Evolutionary conservation across 768 basidiomycete species (phyloP).

Genomic region (Auricularia sp.): DNA sequence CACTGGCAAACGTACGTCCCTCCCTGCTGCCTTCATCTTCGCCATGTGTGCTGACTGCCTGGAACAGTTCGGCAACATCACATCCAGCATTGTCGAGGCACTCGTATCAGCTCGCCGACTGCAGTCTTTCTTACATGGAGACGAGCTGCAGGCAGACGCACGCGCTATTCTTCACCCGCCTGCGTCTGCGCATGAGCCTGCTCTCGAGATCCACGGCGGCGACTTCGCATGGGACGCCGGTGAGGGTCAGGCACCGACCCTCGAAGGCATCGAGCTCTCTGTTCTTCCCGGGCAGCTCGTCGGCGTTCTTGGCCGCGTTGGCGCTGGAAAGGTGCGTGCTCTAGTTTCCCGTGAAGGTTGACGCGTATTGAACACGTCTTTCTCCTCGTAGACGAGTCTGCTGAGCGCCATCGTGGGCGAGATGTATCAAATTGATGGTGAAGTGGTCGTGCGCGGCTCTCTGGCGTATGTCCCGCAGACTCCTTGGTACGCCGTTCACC

Average conservation of each 20-base stretch:
- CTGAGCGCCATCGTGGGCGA: slow-evolving; percentile 78
- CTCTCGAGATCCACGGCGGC: slow-evolving; percentile 60
- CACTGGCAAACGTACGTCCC: slow-evolving; percentile 61
- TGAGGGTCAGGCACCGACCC: slow-evolving; percentile 39
- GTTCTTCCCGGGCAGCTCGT: slow-evolving; percentile 79
- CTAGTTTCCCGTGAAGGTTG: neutral
- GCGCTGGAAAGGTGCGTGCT: slow-evolving; percentile 67
- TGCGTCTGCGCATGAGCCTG: slow-evolving; percentile 19
- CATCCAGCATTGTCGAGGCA: slow-evolving; percentile 76
- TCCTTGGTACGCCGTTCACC: slow-evolving; percentile 48
- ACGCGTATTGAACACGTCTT: neutral
- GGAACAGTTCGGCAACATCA: slow-evolving; percentile 54
- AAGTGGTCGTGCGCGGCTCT: slow-evolving; percentile 55
- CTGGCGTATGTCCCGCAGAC: slow-evolving; percentile 81
- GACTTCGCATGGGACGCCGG: slow-evolving; percentile 74
- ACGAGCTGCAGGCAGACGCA: slow-evolving; percentile 74
- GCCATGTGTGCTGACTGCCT: neutral
- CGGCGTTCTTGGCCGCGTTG: slow-evolving; percentile 80
- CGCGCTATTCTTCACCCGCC: slow-evolving; percentile 33
- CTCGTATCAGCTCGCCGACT: slow-evolving; percentile 74
- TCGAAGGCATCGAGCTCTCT: slow-evolving; percentile 67
- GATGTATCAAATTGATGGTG: slow-evolving; percentile 69
- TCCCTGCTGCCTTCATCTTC: too few relatives aligned
- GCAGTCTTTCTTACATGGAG: slow-evolving; percentile 60
- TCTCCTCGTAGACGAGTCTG: slow-evolving; percentile 46